These are phyloP conservation scores for Opeltia flavorubescens DNA, from an alignment of 495 filamentous ascomycete species.

Conservation along the genomic window DNA sequence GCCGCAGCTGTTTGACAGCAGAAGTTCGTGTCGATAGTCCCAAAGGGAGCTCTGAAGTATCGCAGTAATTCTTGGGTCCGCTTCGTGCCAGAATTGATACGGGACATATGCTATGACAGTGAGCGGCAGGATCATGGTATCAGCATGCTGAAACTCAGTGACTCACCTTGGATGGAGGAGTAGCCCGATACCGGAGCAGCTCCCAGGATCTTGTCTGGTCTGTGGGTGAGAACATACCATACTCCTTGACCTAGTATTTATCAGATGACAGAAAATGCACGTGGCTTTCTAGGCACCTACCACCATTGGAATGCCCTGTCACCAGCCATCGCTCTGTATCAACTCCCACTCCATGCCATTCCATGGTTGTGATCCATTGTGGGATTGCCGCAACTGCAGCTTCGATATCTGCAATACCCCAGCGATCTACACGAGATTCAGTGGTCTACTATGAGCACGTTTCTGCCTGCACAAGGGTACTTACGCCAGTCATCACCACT, in stretches of 20 bases:
- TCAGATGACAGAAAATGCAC: slow-evolving; percentile 8
- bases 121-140: background rate
- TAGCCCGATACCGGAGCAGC: slow-evolving; percentile 44
- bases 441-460: background rate
- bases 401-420: slow-evolving; percentile 44
- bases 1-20: slow-evolving; percentile 34
- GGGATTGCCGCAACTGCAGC: slow-evolving; percentile 35
- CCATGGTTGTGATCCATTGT: slow-evolving; percentile 32
- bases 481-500: slow-evolving; percentile 51
- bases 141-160: background rate
- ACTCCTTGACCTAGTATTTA: slow-evolving; percentile 32
- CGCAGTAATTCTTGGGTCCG: slow-evolving; percentile 31
- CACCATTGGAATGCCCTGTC: slow-evolving; percentile 45
- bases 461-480: slow-evolving; percentile 4
- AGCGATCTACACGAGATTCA: slow-evolving; percentile 28
- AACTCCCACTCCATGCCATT: slow-evolving; percentile 33
- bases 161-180: slow-evolving; percentile 42
- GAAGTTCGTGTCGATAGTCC: slow-evolving; percentile 40
- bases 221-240: slow-evolving; percentile 45
- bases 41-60: slow-evolving; percentile 31
- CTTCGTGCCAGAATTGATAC: slow-evolving; percentile 39
- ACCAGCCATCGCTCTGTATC: slow-evolving; percentile 37
- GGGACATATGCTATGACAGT: slow-evolving; percentile 40
- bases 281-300: slow-evolving; percentile 8
- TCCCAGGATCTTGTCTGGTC: slow-evolving; percentile 42